A percentile compares a stretch with the other conserved stretches of the same genome.
phyloP scores from a whole-genome alignment of 1,139 yeast species.

The Scheffersomyces insectosa region DNA sequence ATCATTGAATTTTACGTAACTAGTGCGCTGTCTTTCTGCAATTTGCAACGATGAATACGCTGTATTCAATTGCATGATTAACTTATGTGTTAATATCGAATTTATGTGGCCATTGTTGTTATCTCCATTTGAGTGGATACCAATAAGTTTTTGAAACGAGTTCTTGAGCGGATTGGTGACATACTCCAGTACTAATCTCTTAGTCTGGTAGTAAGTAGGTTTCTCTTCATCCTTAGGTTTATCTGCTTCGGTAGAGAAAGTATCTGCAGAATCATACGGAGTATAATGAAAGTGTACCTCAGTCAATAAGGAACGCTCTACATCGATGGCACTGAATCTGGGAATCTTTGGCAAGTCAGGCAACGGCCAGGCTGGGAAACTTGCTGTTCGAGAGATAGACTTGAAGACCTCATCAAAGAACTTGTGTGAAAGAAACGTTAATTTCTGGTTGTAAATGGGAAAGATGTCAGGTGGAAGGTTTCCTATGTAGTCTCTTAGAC shows the following conservation, averaged over 20 bases:
- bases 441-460: slow-evolving; percentile 70
- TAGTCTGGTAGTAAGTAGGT: slow-evolving; percentile 56
- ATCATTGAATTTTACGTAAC: slow-evolving; percentile 23
- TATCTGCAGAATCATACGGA: slow-evolving; percentile 50
- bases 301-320: slow-evolving; percentile 73
- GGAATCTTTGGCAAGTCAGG: slow-evolving; percentile 72
- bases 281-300: slow-evolving; percentile 71
- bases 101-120: slow-evolving; percentile 7
- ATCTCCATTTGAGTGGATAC: slow-evolving; percentile 45
- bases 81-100: slow-evolving; percentile 36
- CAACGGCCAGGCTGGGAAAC: slow-evolving; percentile 66
- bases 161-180: slow-evolving; percentile 65
- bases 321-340: slow-evolving; percentile 66
- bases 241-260: slow-evolving; percentile 9
- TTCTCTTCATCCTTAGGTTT: slow-evolving; percentile 20
- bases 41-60: slow-evolving; percentile 27
- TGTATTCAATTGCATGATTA: slow-evolving; percentile 37
- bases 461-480: slow-evolving; percentile 75
- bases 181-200: slow-evolving; percentile 69
- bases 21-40: slow-evolving; percentile 29
- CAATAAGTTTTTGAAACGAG: slow-evolving; percentile 56
- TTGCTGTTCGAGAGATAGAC: slow-evolving; percentile 17
- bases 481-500: slow-evolving; percentile 82
- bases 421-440: slow-evolving; percentile 55
- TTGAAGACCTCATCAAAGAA: slow-evolving; percentile 54